Evolutionary conservation across 345 rosid genomes (phyloP), one percentile per base, ranked within the genome.

Genomic region (Luvunga scandens): DNA sequence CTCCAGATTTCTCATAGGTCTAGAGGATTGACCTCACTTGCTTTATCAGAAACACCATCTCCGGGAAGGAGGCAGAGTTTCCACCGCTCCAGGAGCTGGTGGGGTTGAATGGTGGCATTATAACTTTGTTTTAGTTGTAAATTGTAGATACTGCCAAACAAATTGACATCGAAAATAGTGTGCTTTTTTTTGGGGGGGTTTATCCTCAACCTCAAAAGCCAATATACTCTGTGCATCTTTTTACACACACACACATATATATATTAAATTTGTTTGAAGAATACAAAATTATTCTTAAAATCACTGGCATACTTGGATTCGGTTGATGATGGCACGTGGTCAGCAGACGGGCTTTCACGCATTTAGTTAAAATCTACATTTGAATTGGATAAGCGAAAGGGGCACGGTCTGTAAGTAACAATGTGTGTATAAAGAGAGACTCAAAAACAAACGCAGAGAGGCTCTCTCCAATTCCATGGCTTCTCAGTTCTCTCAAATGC

Each of bases 401-500:
- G 24, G 45, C 57, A 6, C 4, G 9, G 33, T 7, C 1, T 48
- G 50, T 42, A 0, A 42, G 48, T 10, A 36, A 36, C 39, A 0
- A 8, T 8, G 42, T 9, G 7, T 1, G 39, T 2, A 53, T 28
- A 61, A 70, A n/a, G 25, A 5, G 36, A 78, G 72, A 66, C 34
- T 69, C 57, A 38, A 68, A 57, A 53, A 1, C 57, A 45, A 1
- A 0, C 57, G 1, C 0, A 7, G 1, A 2, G 19, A n/a, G 18
- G 48, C 31, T 0, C 0, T 21, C 18, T 50, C 33, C 50, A 45
- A 13, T 45, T 45, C 50, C 13, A 12, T 38, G 1, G 34, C 22
- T 36, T 12, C 48, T 56, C 61, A 65, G 25, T 45, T 0, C 16
- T 45, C 50, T 45, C 50, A 45, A 45, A 85, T 88, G 91, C 80